Percentiles rank a stretch among this genome's conserved stretches.
Evolutionary conservation across 768 basidiomycete species (phyloP).

Genomic region (Boletus sp.): DNA sequence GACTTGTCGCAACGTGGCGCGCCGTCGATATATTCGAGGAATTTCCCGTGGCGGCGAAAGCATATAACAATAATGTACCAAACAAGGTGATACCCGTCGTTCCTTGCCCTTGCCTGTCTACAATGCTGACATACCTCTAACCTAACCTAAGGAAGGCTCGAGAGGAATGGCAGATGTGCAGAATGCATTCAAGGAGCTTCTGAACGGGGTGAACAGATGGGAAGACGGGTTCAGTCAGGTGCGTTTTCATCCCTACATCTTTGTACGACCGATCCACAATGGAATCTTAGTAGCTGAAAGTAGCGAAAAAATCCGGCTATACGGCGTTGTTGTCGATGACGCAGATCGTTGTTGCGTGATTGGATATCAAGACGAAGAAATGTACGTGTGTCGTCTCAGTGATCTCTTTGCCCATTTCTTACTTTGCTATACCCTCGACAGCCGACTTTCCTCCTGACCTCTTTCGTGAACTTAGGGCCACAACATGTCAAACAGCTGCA

Average conservation of each 20-base stretch:
- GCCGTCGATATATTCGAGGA: conserved; percentile 98
- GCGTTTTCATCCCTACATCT: conserved; percentile 6
- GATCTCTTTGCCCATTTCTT: neutral
- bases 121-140: conserved; percentile 41
- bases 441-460: conserved; percentile 79
- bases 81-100: conserved; percentile 52
- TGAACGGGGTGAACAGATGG: conserved; percentile 54
- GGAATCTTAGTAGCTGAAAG: conserved; percentile 47
- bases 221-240: conserved; percentile 57
- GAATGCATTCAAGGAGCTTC: conserved; percentile 46
- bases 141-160: conserved; percentile 54
- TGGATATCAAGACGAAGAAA: conserved; percentile 65
- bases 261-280: neutral
- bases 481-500: conserved; percentile 86
- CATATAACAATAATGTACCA: conserved; percentile 92
- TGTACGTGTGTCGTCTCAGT: conserved; percentile 41
- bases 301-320: conserved; percentile 68
- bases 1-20: no score
- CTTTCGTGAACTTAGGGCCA: conserved; percentile 81
- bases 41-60: conserved; percentile 91
- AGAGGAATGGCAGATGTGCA: conserved; percentile 44
- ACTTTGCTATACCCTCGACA: conserved; percentile 27
- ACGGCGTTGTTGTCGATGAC: conserved; percentile 74
- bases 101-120: neutral
- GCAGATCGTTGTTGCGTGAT: conserved; percentile 67